Percentiles rank a stretch among this genome's conserved stretches.
Evolutionary conservation across 768 basidiomycete species (phyloP).

Genomic region (Galerina marginata): DNA sequence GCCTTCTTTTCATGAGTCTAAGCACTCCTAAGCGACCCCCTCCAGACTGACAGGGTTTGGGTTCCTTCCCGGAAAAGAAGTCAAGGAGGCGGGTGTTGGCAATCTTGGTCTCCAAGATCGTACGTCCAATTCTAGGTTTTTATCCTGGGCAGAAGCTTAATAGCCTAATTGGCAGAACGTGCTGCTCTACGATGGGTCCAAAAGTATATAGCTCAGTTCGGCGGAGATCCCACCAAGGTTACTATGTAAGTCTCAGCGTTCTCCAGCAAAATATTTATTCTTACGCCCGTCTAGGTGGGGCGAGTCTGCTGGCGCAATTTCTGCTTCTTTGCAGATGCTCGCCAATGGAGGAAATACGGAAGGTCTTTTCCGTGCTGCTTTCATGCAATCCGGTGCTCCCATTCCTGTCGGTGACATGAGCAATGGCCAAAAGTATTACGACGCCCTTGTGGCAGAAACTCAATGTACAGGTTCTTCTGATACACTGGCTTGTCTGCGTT

Average conservation of each 20-base stretch:
- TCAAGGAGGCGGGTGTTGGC: constrained; percentile 54
- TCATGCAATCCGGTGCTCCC: constrained; percentile 57
- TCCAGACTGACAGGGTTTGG: constrained; percentile 42
- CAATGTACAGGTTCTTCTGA: constrained; percentile 38
- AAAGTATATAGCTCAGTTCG: constrained; percentile 66
- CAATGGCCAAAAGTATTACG: constrained; percentile 51
- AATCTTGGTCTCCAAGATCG: constrained; percentile 75
- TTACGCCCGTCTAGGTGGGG: constrained; percentile 36
- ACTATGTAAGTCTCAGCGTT: constrained; percentile 48
- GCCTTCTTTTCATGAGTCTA: not conserved
- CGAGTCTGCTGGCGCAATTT: constrained; percentile 57
- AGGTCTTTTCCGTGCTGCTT: constrained; percentile 52
- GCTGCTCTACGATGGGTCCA: constrained; percentile 69
- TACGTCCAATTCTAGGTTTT: constrained; percentile 31
- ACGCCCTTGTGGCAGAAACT: constrained; percentile 41
- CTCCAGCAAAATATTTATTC: not conserved
- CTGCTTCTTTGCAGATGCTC: constrained; percentile 56
- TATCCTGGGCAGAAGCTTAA: not conserved
- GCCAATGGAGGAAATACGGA: constrained; percentile 49
- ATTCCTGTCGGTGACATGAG: constrained; percentile 48
- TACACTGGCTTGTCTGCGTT: constrained; percentile 46
- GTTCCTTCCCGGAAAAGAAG: constrained; percentile 57
- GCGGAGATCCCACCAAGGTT: constrained; percentile 67
- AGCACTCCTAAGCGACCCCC: not conserved
- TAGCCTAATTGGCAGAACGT: constrained; percentile 43